Evolutionary conservation across 2,329 filamentous ascomycete species (phyloP).

Genomic region (Lachnellula subtilissima): DNA sequence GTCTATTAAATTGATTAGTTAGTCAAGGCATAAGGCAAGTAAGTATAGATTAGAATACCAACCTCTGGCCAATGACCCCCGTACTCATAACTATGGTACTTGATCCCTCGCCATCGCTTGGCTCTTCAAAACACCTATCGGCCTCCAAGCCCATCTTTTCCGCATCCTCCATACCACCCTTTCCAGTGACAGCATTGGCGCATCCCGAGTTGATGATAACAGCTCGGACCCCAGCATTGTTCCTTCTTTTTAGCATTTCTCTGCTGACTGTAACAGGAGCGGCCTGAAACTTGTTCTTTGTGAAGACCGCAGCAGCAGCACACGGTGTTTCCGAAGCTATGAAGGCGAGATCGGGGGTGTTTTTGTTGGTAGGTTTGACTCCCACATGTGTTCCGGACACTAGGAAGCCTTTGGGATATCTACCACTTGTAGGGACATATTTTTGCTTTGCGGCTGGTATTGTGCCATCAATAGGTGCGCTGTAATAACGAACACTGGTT

Average conservation of each 20-base stretch:
- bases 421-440: constrained; percentile 79
- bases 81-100: constrained; percentile 96
- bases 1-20: constrained; percentile 39
- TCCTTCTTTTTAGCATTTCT: constrained; percentile 61
- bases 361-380: constrained; percentile 89
- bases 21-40: neutral
- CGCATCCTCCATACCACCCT: constrained; percentile 84
- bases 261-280: constrained; percentile 86
- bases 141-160: constrained; percentile 74
- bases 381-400: constrained; percentile 86
- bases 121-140: constrained; percentile 57
- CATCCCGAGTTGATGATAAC: constrained; percentile 94
- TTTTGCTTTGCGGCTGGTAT: constrained; percentile 81
- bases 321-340: constrained; percentile 83
- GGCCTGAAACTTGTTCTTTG: constrained; percentile 96
- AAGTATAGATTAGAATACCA: constrained; percentile 9
- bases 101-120: constrained; percentile 42
- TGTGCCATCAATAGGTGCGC: constrained; percentile 51
- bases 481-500: constrained; percentile 44
- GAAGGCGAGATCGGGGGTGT: constrained; percentile 84
- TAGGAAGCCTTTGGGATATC: constrained; percentile 84
- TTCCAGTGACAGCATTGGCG: constrained; percentile 94
- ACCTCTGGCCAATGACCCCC: constrained; percentile 92
- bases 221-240: constrained; percentile 67
- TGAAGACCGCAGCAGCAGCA: constrained; percentile 87